Base-by-base conservation (phyloP, 371 early-diverging fungal species). In the Mucor sp. region DNA sequence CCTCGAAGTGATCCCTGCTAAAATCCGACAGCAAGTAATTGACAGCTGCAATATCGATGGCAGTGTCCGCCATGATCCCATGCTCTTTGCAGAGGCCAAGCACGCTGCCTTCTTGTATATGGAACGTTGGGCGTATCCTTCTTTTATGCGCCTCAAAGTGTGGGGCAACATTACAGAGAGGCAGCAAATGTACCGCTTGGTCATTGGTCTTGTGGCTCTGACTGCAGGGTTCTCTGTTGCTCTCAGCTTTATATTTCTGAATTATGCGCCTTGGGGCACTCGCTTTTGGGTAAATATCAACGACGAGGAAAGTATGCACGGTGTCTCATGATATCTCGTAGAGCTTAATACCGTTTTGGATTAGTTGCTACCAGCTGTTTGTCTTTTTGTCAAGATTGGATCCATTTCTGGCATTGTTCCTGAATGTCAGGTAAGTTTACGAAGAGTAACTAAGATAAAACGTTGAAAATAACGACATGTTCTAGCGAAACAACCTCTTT, bases 41-140 rank as follows among this genome's bases (percentile, higher is more conserved):
- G 68, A 30, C 75, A 77, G 50, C 57, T 74, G 0, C 67, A 80
- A 33, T 78, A 84, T 57, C 69, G 72, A 12, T 75, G 78, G 12
- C 68, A 21, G 9, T 19, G 47, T 77, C 4, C 75, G 85, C 14
- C 85, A 82, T 60, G 84, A 85, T 69, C 86, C 86, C 3, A 50
- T 81, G 17, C 74, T 90, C 3, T 89, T 86, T 74, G 61, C 74
- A 7, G 88, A 87, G 63, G 89, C 86, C 4, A 87, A 89, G 39
- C 72, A 86, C 17, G 82, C 84, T 66, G 68, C 83, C 14, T 84
- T 84, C 73, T 80, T 83, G 17, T 78, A 77, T 3, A 89, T 90
- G 87, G 81, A 85, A 57, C 71, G 77, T 23, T 74, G 77, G 32
- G 81, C 84, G n/a, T 90, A 85, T 65, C 89, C 89, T 7, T 74